These are phyloP conservation scores for Neltuma alba DNA, from an alignment of 306 rosid genomes.

Conservation along the genomic window DNA sequence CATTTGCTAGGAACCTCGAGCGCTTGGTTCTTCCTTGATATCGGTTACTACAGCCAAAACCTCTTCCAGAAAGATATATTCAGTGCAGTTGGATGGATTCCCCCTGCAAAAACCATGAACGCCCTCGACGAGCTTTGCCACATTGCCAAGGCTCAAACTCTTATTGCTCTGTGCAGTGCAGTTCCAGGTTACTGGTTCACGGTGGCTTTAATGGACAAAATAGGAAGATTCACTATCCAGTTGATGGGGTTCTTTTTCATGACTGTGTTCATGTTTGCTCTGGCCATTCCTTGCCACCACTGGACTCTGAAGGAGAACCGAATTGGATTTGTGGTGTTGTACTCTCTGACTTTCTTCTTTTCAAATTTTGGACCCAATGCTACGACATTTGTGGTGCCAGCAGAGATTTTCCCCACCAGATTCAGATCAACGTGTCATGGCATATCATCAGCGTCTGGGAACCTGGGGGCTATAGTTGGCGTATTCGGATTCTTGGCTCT, in stretches of 20 bases:
- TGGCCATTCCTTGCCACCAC: conserved; percentile 50
- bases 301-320: conserved; percentile 40
- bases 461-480: not conserved
- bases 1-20: conserved; percentile 31
- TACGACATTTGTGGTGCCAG: not conserved
- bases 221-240: conserved; percentile 48
- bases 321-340: not conserved
- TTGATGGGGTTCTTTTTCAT: conserved; percentile 52
- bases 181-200: conserved; percentile 60
- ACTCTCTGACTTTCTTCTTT: not conserved
- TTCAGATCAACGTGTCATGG: not conserved
- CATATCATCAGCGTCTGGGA: not conserved
- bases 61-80: too few species aligned
- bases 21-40: not conserved
- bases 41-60: conserved; percentile 8
- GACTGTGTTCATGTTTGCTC: conserved; percentile 51
- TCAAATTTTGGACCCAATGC: not conserved
- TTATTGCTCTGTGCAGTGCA: not conserved
- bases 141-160: conserved; percentile 52
- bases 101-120: not conserved
- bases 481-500: not conserved
- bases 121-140: conserved; percentile 43
- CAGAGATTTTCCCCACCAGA: not conserved
- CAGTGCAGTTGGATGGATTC: too few species aligned
- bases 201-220: conserved; percentile 46